Percentiles rank a stretch among this genome's conserved stretches.
Evolutionary conservation across 1,284 basidiomycete genomes (phyloP).

Genomic region (Sanghuangporus baumii): DNA sequence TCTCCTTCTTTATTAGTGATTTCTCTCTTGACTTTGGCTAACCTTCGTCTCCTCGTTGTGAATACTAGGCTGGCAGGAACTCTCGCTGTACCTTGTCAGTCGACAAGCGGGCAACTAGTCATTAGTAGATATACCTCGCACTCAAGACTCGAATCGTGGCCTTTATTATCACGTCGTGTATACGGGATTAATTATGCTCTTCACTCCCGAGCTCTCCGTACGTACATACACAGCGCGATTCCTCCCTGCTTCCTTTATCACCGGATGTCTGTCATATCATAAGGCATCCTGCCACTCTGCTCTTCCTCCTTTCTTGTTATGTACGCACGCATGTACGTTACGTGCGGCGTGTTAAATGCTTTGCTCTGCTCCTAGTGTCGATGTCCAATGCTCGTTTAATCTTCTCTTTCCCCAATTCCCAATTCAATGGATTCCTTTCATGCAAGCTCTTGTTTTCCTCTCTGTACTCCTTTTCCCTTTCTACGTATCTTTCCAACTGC

Average conservation of each 20-base stretch:
- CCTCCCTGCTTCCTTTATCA: too few relatives aligned
- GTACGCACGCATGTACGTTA: too few relatives aligned
- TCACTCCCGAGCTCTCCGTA: too few relatives aligned
- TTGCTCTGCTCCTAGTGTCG: too few relatives aligned
- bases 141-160: too few relatives aligned
- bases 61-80: constrained; percentile 75
- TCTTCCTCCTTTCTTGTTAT: not conserved
- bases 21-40: not conserved
- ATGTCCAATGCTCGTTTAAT: too few relatives aligned
- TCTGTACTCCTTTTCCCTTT: not conserved
- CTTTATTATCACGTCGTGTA: too few relatives aligned
- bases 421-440: not conserved
- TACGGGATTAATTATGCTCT: too few relatives aligned
- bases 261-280: not conserved
- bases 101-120: constrained; percentile 35
- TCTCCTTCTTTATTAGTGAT: constrained; percentile 14
- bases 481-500: not conserved
- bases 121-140: not conserved
- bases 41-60: not conserved
- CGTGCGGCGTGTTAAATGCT: too few relatives aligned
- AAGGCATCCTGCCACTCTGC: not conserved
- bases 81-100: constrained; percentile 73
- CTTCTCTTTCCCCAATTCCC: too few relatives aligned
- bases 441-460: not conserved
- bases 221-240: too few relatives aligned